These are phyloP conservation scores for Crithidia acanthocephali DNA, from an alignment of 208 protist genomes.

Conservation along the genomic window DNA sequence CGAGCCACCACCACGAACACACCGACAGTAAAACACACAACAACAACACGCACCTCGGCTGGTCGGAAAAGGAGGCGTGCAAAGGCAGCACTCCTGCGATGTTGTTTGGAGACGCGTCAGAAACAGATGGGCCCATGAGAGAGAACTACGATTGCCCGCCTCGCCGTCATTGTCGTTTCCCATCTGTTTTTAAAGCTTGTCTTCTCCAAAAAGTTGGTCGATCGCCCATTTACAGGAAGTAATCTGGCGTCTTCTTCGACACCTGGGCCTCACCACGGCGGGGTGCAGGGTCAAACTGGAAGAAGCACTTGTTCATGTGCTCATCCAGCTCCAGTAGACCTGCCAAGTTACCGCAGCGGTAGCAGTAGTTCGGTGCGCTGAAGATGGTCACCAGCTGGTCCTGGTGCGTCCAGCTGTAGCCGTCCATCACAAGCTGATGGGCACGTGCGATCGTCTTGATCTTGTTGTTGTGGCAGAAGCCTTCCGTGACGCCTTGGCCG, in stretches of 20 bases:
- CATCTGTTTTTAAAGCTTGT: too few relatives aligned
- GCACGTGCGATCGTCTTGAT: constrained; percentile 96
- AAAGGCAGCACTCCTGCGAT: too few relatives aligned
- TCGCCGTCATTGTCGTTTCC: too few relatives aligned
- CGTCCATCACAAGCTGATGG: constrained; percentile 98
- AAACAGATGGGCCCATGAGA: too few relatives aligned
- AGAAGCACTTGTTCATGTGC: constrained; percentile 98
- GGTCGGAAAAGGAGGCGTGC: too few relatives aligned
- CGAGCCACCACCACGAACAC: too few relatives aligned
- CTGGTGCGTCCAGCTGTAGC: constrained; percentile 98
- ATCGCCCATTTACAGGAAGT: constrained; percentile 93
- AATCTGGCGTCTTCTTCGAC: constrained; percentile 98
- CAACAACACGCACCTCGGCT: too few relatives aligned
- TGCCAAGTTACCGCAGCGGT: constrained; percentile 97
- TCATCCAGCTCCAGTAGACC: constrained; percentile 99
- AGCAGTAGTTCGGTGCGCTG: constrained; percentile 99
- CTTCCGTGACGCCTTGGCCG: constrained; percentile 97
- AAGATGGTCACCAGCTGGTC: constrained; percentile 99
- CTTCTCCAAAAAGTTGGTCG: too few relatives aligned
- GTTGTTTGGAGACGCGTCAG: too few relatives aligned
- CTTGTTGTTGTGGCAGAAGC: constrained; percentile 99
- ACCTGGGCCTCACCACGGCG: constrained; percentile 97
- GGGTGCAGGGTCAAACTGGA: constrained; percentile 99
- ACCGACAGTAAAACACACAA: too few relatives aligned
- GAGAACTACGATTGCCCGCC: too few relatives aligned